Percentiles rank a stretch among this genome's conserved stretches.
phyloP scores from a whole-genome alignment of 2,329 filamentous ascomycete genomes.

The Talaromyces pinophilus region DNA sequence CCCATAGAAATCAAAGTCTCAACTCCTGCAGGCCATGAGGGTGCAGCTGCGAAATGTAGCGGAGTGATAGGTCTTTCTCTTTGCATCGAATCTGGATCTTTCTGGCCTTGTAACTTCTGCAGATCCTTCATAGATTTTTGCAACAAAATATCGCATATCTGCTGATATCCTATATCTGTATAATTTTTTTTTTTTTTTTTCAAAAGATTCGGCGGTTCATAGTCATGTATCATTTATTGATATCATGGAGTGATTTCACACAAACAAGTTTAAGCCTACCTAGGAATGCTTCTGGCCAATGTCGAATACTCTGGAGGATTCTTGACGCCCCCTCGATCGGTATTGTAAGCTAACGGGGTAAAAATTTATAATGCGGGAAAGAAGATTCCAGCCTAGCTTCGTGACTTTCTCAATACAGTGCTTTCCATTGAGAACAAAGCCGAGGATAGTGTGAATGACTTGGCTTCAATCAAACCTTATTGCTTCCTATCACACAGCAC shows the following conservation, averaged over 20 bases:
- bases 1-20: neutral
- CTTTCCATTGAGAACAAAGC: too few relatives aligned
- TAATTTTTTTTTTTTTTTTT: neutral
- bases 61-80: neutral
- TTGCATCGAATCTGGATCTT: neutral
- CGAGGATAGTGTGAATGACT: too few relatives aligned
- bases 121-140: neutral
- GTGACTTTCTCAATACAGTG: too few relatives aligned
- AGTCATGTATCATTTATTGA: neutral
- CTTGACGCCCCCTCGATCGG: neutral
- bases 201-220: neutral
- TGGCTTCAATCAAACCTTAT: too few relatives aligned
- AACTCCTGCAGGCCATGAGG: neutral
- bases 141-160: neutral
- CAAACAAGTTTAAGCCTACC: neutral
- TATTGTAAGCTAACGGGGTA: too few relatives aligned
- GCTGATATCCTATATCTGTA: neutral
- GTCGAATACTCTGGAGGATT: neutral
- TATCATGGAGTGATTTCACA: neutral
- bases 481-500: too few relatives aligned
- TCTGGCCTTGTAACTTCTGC: neutral
- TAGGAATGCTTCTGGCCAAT: neutral
- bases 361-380: too few relatives aligned
- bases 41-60: neutral
- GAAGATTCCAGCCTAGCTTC: too few relatives aligned